Percentiles rank a stretch among this genome's conserved stretches.
phyloP scores from a whole-genome alignment of 2,329 filamentous ascomycete genomes.

The Monosporascus sp. region DNA sequence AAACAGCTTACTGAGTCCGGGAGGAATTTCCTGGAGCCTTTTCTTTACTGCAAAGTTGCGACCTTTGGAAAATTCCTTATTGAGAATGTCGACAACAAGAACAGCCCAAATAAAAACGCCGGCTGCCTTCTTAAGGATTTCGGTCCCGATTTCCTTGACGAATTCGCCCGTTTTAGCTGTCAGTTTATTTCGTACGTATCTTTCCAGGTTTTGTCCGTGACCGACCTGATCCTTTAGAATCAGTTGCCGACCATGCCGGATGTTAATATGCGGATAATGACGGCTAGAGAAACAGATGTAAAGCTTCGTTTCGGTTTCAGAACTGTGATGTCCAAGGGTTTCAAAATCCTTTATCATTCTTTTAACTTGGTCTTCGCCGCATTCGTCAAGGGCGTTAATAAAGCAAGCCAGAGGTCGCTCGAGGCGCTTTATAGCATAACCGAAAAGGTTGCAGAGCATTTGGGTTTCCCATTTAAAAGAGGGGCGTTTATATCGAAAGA shows the following conservation, averaged over 20 bases:
- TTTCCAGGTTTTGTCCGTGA: constrained; percentile 20
- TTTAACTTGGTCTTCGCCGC: constrained; percentile 4
- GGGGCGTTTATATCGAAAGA: neutral
- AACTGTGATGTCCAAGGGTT: neutral
- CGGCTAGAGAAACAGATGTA: constrained; percentile 21
- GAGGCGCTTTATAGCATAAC: neutral
- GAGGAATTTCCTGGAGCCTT: constrained; percentile 31
- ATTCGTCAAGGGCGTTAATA: constrained; percentile 14
- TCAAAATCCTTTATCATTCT: constrained; percentile 9
- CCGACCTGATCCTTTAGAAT: constrained; percentile 20
- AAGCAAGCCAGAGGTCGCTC: constrained; percentile 3
- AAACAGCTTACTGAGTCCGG: constrained; percentile 43
- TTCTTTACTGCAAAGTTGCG: constrained; percentile 17
- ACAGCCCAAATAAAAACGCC: constrained; percentile 42
- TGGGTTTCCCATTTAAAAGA: neutral
- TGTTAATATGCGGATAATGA: constrained; percentile 38
- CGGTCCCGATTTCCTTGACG: constrained; percentile 11
- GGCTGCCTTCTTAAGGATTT: constrained; percentile 32
- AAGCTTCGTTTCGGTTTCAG: neutral
- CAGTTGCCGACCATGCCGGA: constrained; percentile 20
- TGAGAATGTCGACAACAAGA: constrained; percentile 34
- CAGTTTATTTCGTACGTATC: constrained; percentile 26
- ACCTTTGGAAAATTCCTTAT: constrained; percentile 27
- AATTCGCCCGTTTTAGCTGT: constrained; percentile 10
- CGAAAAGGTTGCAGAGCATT: neutral